These are phyloP conservation scores for Kluyveromyces dobzhanskii DNA, from an alignment of 805 yeast genomes.

Conservation along the genomic window DNA sequence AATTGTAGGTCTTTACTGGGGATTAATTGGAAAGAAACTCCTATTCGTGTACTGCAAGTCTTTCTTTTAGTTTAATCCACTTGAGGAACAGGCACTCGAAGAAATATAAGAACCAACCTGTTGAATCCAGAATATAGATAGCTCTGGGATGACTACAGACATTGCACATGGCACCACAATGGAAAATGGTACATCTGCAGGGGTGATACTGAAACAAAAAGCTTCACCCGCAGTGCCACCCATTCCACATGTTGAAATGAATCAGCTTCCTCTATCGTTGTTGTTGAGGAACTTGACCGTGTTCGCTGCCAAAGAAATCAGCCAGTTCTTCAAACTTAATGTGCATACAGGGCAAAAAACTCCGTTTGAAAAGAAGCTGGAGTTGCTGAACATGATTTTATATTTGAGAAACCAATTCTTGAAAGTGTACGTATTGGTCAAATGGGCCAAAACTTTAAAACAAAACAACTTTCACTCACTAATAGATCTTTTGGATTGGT, in stretches of 20 bases:
- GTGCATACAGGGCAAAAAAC: slow-evolving; percentile 17
- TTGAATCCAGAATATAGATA: too few relatives aligned
- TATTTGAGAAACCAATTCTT: slow-evolving; percentile 74
- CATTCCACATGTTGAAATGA: slow-evolving; percentile 29
- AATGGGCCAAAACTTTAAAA: slow-evolving; percentile 68
- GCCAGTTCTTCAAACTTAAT: slow-evolving; percentile 28
- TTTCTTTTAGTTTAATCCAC: background rate
- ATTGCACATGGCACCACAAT: background rate
- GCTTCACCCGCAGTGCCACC: slow-evolving; percentile 14
- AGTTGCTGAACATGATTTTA: slow-evolving; percentile 60
- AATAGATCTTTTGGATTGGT: slow-evolving; percentile 84
- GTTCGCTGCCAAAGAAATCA: slow-evolving; percentile 26
- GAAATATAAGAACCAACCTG: background rate
- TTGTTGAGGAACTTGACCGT: slow-evolving; percentile 27
- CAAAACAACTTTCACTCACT: slow-evolving; percentile 62
- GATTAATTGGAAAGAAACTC: too few relatives aligned
- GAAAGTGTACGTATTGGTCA: slow-evolving; percentile 73
- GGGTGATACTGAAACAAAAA: background rate
- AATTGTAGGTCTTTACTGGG: too few relatives aligned
- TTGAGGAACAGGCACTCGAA: background rate
- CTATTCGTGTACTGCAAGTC: too few relatives aligned
- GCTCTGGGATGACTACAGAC: slow-evolving; percentile 1
- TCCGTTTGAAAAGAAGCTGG: slow-evolving; percentile 49
- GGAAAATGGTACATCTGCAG: background rate
- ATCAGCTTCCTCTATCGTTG: slow-evolving; percentile 26